Base-by-base conservation (phyloP, 2,329 filamentous ascomycete species). In the Alternaria brassicicola region DNA sequence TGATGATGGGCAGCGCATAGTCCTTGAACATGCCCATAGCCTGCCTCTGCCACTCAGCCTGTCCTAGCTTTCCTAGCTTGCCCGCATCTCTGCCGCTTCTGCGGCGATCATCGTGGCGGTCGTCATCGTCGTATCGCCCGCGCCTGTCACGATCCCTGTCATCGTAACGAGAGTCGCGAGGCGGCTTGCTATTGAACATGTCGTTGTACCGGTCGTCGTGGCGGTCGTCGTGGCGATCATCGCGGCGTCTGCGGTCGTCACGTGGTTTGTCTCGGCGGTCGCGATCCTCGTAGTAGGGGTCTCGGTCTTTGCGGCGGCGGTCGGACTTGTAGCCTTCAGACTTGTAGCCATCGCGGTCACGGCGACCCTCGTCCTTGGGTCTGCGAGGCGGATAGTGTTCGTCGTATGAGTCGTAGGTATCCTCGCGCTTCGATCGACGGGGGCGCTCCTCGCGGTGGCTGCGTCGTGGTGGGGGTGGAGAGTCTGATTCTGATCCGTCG, bases 1-100 rank as follows among this genome's bases (percentile, higher is more conserved):
- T 76, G 62, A 76, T 75, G 6, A 72, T 63, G 0, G 73, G 73
- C 25, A 76, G 52, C 2, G 73, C 73, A 38, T 76, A 76, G 12
- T 70, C 59, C 41, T 66, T 72, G 57, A 76, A 76, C 67, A 75
- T 69, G 46, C 61, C 57, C 63, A 72, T 63, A 1, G 71, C 73
- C 53, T 76, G 64, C 35, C 61, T 65, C 63, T 76, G 70, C 73
- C 73, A 76, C 45, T 70, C 62, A 0, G 64, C 67, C 53, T 66
- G 62, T 12, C 62, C 63, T 8, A 53, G 43, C 46, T 66, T 67
- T 17, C 61, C 62, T 9, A 49, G 52, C 46, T 64, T 66, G 31
- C 60, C 61, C 4, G 39, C 52, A 3, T 60, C 48, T 35, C 64
- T 52, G 2, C 55, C 57, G n/a, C 66, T 56, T 21, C 51, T 61